These are phyloP conservation scores for Senecio squalidus DNA, from an alignment of 140 eudicot genomes.

Conservation along the genomic window DNA sequence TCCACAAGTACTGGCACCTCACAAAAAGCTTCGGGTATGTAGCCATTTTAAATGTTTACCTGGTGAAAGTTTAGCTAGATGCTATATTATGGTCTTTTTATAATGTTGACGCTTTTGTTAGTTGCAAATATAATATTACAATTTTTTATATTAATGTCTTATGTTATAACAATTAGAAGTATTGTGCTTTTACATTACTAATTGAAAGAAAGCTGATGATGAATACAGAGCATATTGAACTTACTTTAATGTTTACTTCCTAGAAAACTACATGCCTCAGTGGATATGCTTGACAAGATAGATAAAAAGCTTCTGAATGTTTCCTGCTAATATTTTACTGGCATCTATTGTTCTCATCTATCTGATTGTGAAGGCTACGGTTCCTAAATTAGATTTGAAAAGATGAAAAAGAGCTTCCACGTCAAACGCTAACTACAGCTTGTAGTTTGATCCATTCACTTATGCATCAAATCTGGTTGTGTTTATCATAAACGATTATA, in stretches of 20 bases:
- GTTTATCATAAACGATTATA: too few species aligned
- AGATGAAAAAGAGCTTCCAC: not conserved
- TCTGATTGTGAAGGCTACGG: constrained; percentile 6
- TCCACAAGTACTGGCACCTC: constrained; percentile 87
- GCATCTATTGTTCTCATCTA: not conserved
- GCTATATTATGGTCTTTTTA: constrained; percentile 8
- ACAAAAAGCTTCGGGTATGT: constrained; percentile 89
- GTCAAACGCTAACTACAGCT: not conserved
- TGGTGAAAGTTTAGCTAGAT: not conserved
- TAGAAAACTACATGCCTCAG: not conserved
- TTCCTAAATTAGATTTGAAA: not conserved
- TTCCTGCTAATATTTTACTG: not conserved
- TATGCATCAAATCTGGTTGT: not conserved
- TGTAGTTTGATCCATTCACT: not conserved
- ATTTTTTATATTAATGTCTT: constrained; percentile 1
- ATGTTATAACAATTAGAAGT: not conserved
- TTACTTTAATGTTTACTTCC: constrained; percentile 9
- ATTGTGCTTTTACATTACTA: not conserved
- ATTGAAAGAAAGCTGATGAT: not conserved
- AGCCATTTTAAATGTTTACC: not conserved
- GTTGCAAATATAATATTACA: constrained; percentile 4
- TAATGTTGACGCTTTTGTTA: constrained; percentile 7
- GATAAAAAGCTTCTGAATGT: not conserved
- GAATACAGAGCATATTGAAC: not conserved
- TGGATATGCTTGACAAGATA: constrained; percentile 4